Evolutionary conservation across 2,329 filamentous ascomycete species (phyloP).

Genomic region (Penicillium decumbens): DNA sequence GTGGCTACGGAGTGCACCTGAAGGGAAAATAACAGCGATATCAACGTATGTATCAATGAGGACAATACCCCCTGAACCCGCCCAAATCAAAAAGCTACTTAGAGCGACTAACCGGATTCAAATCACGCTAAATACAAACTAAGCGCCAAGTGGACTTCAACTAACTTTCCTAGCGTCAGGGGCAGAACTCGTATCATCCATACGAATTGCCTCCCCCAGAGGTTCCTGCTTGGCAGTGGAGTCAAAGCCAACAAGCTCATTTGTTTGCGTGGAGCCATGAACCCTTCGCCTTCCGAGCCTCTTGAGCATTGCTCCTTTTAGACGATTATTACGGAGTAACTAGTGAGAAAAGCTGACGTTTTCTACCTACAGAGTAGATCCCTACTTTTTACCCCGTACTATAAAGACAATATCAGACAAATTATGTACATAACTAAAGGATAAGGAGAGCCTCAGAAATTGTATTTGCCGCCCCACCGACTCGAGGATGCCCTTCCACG

Average conservation of each 20-base stretch:
- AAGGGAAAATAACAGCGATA: no score
- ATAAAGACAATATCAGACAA: neutral
- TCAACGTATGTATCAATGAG: neutral
- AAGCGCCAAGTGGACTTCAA: neutral
- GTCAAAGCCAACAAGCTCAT: constrained; percentile 14
- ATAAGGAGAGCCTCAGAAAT: neutral
- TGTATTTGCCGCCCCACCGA: neutral
- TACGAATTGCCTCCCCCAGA: constrained; percentile 7
- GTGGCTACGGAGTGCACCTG: no score
- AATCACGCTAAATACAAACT: neutral
- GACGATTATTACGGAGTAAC: neutral
- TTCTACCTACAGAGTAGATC: neutral
- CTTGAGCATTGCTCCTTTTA: neutral
- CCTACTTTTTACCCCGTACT: neutral
- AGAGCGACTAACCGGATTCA: neutral
- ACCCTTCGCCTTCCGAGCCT: neutral
- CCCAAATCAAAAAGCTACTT: neutral
- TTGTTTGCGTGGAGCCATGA: neutral
- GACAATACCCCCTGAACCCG: neutral
- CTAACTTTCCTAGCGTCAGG: constrained; percentile 18
- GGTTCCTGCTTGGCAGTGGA: constrained; percentile 22
- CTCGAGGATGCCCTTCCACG: neutral
- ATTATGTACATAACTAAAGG: neutral
- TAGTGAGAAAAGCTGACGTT: neutral
- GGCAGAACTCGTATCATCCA: constrained; percentile 8